Evolutionary conservation across 1,284 basidiomycete species (phyloP), one percentile per base, ranked within the genome.

Genomic region (Malassezia globosa): DNA sequence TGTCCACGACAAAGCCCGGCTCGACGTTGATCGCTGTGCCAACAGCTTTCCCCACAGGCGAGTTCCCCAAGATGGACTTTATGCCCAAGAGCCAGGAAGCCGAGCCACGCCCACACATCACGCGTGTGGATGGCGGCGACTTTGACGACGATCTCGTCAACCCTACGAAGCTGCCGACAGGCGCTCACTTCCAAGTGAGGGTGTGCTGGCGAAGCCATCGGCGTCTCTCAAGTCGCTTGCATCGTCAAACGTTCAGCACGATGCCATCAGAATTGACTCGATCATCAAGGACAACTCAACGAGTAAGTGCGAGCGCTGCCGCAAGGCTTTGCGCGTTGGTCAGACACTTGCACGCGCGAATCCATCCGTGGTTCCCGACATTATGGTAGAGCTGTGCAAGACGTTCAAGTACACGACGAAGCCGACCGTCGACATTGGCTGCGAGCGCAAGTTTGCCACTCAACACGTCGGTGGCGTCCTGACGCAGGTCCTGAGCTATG

Each of bases 281-380:
- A 54, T 61, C 46, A 55, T 66, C 22, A 25, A 38, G 62, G 74
- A 26, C 54, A 44, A 49, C 18, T 69, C 24, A 70, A 73, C 34
- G 72, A 77, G 67, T 31, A 63, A 54, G 21, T 86, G 84, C 65
- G 76, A 78, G 7, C 76, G 75, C 56, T 86, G 84, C 69, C 77
- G 79, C 52, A 76, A 79, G 5, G 73, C 76, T 2, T 75, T 86
- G 16, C 78, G 81, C 55, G 72, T 80, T 21, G 80, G 77, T 51
- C 84, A 85, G 64, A 79, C 82, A 58, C 74, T 84, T 31, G 77
- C 81, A 0, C 70, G 82, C 40, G 79, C 80, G n/a, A 78, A 78
- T 18, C 82, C 83, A 3, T 73, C 79, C 27, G 72, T 80, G 55
- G 80, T 81, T 1, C 78, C 83, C 2, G 73, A 69, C 3, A 74